phyloP scores from a whole-genome alignment of 2,329 filamentous ascomycete genomes.

The Thelonectria rubi region DNA sequence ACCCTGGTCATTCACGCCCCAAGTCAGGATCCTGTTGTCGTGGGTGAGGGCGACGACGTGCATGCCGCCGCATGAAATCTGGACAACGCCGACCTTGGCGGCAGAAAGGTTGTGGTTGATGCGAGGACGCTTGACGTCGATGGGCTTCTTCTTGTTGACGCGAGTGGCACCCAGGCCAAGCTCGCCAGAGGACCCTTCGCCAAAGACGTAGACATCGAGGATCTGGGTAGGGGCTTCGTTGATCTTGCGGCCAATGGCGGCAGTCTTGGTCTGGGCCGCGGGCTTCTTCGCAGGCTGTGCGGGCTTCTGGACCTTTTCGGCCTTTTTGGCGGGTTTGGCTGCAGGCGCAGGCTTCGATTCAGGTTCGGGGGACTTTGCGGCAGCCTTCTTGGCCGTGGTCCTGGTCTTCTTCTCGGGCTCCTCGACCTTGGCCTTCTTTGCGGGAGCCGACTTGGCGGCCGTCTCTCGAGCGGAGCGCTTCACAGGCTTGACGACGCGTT shows the following conservation, averaged over 20 bases:
- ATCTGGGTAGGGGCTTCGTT: conserved; percentile 70
- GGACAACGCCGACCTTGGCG: conserved; percentile 77
- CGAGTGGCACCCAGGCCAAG: conserved; percentile 77
- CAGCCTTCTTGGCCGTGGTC: conserved; percentile 49
- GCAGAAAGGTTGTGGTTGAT: conserved; percentile 73
- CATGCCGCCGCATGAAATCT: conserved; percentile 83
- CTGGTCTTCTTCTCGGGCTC: conserved; percentile 38
- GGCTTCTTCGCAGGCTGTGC: conserved; percentile 10
- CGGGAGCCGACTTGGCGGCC: conserved; percentile 33
- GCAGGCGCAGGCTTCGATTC: conserved; percentile 26
- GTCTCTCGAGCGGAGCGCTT: conserved; percentile 39
- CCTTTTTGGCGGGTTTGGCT: conserved; percentile 26
- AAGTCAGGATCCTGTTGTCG: conserved; percentile 83
- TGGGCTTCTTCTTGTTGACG: conserved; percentile 68
- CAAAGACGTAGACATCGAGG: conserved; percentile 82
- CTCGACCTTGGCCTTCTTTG: conserved; percentile 34
- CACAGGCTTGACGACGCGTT: conserved; percentile 41
- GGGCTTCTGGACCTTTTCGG: conserved; percentile 31
- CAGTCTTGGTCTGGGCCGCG: conserved; percentile 52
- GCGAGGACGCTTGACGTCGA: conserved; percentile 83
- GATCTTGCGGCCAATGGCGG: conserved; percentile 70
- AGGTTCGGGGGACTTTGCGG: conserved; percentile 44
- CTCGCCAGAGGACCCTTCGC: conserved; percentile 82
- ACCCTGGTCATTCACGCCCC: conserved; percentile 88
- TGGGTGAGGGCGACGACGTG: conserved; percentile 79